These are phyloP conservation scores for Sporisorium sorghi DNA, from an alignment of 1,284 basidiomycete genomes.

Conservation along the genomic window DNA sequence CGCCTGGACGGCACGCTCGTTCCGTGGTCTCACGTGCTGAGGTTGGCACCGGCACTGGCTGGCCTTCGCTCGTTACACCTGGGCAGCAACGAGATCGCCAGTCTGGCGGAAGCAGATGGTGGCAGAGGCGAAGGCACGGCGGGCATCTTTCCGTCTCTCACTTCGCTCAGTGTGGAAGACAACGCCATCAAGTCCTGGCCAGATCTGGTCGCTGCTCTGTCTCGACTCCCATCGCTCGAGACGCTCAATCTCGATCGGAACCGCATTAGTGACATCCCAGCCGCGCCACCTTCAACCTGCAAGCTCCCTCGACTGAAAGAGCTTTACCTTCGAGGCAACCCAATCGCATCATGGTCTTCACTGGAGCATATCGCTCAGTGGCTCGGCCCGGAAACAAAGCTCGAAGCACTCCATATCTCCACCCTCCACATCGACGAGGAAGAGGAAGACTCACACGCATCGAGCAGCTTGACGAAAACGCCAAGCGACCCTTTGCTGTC, in stretches of 20 bases:
- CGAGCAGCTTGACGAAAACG: background rate
- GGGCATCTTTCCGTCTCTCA: slow-evolving; percentile 70
- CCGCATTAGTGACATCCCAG: slow-evolving; percentile 73
- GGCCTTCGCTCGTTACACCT: slow-evolving; percentile 77
- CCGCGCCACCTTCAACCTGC: slow-evolving; percentile 59
- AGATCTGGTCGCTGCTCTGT: slow-evolving; percentile 73
- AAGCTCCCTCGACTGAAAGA: slow-evolving; percentile 72
- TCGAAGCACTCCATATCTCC: slow-evolving; percentile 27
- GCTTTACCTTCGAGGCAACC: slow-evolving; percentile 78
- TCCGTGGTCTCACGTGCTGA: slow-evolving; percentile 76
- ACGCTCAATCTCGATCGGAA: slow-evolving; percentile 80
- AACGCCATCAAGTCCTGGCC: slow-evolving; percentile 78
- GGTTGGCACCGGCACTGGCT: slow-evolving; percentile 75
- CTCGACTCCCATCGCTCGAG: slow-evolving; percentile 74
- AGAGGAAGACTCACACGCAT: background rate
- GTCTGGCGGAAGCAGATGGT: background rate
- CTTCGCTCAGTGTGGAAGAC: slow-evolving; percentile 79
- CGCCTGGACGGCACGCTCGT: slow-evolving; percentile 81
- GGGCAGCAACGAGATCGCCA: slow-evolving; percentile 78
- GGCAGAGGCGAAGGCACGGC: background rate
- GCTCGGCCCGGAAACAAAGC: slow-evolving; percentile 73
- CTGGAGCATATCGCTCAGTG: slow-evolving; percentile 79
- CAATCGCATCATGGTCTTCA: slow-evolving; percentile 76
- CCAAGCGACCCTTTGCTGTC: slow-evolving; percentile 14
- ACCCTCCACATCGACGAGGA: slow-evolving; percentile 13